These are phyloP conservation scores for Argentina anserina DNA, from an alignment of 306 rosid genomes.

Conservation along the genomic window DNA sequence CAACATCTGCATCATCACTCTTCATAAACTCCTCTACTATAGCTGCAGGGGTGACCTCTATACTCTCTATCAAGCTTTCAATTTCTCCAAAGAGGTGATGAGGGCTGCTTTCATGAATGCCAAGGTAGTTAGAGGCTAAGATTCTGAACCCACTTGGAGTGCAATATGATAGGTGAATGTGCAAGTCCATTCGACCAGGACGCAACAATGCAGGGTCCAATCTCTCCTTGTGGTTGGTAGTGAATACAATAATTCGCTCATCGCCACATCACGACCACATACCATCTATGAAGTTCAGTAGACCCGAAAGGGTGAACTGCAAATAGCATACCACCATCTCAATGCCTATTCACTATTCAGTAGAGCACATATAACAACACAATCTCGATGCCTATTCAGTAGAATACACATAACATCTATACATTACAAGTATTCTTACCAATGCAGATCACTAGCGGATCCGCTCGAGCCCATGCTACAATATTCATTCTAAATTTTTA, in stretches of 20 bases:
- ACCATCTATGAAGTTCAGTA: conserved; percentile 46
- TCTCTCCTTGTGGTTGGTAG: conserved; percentile 52
- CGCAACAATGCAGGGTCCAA: conserved; percentile 52
- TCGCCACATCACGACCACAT: conserved; percentile 64
- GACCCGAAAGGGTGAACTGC: background rate
- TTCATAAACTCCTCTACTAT: conserved; percentile 53
- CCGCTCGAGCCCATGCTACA: no score
- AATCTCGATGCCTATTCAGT: background rate
- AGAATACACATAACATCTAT: no score
- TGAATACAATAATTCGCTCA: conserved; percentile 51
- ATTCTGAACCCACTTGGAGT: conserved; percentile 28
- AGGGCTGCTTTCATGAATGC: conserved; percentile 8
- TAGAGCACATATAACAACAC: background rate
- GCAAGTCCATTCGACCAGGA: conserved; percentile 57
- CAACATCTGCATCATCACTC: background rate
- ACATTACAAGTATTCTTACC: no score
- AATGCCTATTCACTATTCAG: background rate
- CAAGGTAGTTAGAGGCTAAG: conserved; percentile 42
- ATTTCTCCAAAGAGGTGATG: conserved; percentile 27
- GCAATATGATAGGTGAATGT: conserved; percentile 47
- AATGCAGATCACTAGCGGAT: no score
- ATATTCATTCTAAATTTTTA: no score
- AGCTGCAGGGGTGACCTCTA: conserved; percentile 48
- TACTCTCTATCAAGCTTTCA: conserved; percentile 16
- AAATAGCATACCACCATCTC: background rate